Evolutionary conservation across 495 filamentous ascomycete species (phyloP).

Genomic region (Hypoxylon intermedium): DNA sequence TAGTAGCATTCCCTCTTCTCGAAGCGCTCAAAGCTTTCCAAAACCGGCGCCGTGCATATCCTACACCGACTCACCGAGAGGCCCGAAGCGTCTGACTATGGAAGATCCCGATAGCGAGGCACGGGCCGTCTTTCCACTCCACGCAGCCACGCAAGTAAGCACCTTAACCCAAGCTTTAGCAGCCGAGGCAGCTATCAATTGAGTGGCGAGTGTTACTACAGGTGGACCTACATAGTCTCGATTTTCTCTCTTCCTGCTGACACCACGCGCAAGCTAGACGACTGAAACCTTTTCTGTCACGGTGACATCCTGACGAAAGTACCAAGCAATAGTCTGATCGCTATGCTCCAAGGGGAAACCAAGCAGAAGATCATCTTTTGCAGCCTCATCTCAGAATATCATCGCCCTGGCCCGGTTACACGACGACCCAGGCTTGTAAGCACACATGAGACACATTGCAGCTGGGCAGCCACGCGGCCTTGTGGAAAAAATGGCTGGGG

Average conservation of each 20-base stretch:
- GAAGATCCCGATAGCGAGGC: constrained; percentile 23
- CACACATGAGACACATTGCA: constrained; percentile 18
- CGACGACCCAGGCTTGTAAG: constrained; percentile 6
- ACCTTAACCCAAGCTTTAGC: constrained; percentile 27
- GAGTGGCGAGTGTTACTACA: neutral
- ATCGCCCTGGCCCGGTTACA: constrained; percentile 22
- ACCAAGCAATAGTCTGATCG: constrained; percentile 20
- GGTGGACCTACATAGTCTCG: too few relatives aligned
- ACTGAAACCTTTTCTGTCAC: neutral
- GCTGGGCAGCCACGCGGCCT: constrained; percentile 29
- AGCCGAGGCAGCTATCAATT: neutral
- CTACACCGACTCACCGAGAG: constrained; percentile 21
- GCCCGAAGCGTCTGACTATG: constrained; percentile 2
- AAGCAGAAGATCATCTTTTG: constrained; percentile 17
- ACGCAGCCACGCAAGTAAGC: constrained; percentile 23
- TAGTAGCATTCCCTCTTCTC: constrained; percentile 16
- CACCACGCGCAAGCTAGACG: constrained; percentile 3
- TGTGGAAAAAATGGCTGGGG: constrained; percentile 17
- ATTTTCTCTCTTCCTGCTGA: too few relatives aligned
- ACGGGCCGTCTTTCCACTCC: constrained; percentile 26
- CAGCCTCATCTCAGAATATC: constrained; percentile 17
- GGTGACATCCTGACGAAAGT: constrained; percentile 4
- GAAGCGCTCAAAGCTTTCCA: constrained; percentile 6
- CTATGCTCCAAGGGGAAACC: constrained; percentile 20
- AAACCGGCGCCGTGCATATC: constrained; percentile 1